These are phyloP conservation scores for Epichloe gansuensis DNA, from an alignment of 2,329 filamentous ascomycete genomes.

Conservation along the genomic window DNA sequence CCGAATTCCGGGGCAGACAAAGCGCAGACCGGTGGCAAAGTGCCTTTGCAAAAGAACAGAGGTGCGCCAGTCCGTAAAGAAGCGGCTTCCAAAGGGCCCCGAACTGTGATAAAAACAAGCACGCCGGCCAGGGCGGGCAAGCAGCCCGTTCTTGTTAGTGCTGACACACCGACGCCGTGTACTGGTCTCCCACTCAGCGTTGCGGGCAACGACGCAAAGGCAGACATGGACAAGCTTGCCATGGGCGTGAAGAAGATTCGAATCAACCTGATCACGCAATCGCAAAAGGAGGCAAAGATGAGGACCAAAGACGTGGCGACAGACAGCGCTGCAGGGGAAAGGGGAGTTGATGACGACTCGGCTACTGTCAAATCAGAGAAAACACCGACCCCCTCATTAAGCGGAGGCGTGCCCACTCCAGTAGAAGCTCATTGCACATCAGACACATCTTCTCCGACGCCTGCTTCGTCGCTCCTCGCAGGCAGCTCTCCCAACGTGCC, in stretches of 20 bases:
- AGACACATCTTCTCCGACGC: slow-evolving; percentile 10
- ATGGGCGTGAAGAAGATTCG: slow-evolving; percentile 50
- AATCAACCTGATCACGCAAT: slow-evolving; percentile 46
- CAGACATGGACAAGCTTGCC: slow-evolving; percentile 42
- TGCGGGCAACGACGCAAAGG: slow-evolving; percentile 10
- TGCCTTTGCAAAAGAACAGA: slow-evolving; percentile 50
- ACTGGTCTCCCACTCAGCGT: slow-evolving; percentile 2
- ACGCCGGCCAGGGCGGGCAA: slow-evolving; percentile 10
- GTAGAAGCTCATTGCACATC: slow-evolving; percentile 13
- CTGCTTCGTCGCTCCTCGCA: slow-evolving; percentile 12
- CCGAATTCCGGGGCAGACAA: slow-evolving; percentile 13
- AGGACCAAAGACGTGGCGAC: slow-evolving; percentile 5
- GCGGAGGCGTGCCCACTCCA: slow-evolving; percentile 14
- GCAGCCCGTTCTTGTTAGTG: slow-evolving; percentile 6
- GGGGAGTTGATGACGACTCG: background rate
- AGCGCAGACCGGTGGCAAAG: slow-evolving; percentile 25
- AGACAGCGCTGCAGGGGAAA: background rate
- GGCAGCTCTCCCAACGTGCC: slow-evolving; percentile 20
- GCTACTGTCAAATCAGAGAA: background rate
- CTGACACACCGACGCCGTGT: slow-evolving; percentile 7
- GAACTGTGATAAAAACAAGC: slow-evolving; percentile 25
- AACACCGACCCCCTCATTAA: slow-evolving; percentile 8
- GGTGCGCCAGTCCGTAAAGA: slow-evolving; percentile 31
- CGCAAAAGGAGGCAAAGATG: slow-evolving; percentile 42
- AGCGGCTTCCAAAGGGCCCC: slow-evolving; percentile 18